Base-by-base conservation (phyloP, 805 yeast species). In the Hanseniaspora nectarophila region DNA sequence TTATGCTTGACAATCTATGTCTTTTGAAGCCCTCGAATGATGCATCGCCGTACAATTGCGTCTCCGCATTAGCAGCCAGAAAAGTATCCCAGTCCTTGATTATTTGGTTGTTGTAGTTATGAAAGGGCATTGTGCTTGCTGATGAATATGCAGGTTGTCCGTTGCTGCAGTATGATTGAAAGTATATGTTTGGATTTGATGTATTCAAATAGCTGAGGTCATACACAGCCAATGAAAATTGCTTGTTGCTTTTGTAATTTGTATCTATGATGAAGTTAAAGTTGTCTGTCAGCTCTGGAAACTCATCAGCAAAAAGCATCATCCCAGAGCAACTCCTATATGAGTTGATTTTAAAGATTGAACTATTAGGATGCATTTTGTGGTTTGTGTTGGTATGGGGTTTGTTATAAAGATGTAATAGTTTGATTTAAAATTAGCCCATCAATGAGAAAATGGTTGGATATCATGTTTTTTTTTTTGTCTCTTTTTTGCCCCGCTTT, bases 71-170 rank as follows among this genome's bases (percentile, higher is more conserved):
- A 15, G 32, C 13, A 5, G 7, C 12, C 23, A 47, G 5, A 32
- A 47, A 47, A 5, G 20, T 31, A 13, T 28, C n/a, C 51, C 51
- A 47, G 24, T 47, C 51, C n/a, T 39, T 31, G 23, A 28, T 16
- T 13, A 47, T 38, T 2, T 31, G 38, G 5, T 31, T 12, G 34
- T 47, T 47, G 18, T 47, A 47, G 8, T 31, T 26, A 4, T 28
- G n/a, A 31, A 28, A 39, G 5, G 31, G 32, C 3, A 47, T 32
- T 5, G 32, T 13, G 18, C 43, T 24, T 12, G 32, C 43, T 21
- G 51, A n/a, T 6, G 39, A 24, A 23, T 28, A 38, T 12, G 26
- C 15, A 2, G 51, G 51, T 26, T 47, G 45, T 2, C 43, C 28
- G 15, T 28, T 13, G 9, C 3, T 12, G 16, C 51, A 47, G 13